Evolutionary conservation across 305 asterid genomes (phyloP).

Genomic region (Solanum hybrid): DNA sequence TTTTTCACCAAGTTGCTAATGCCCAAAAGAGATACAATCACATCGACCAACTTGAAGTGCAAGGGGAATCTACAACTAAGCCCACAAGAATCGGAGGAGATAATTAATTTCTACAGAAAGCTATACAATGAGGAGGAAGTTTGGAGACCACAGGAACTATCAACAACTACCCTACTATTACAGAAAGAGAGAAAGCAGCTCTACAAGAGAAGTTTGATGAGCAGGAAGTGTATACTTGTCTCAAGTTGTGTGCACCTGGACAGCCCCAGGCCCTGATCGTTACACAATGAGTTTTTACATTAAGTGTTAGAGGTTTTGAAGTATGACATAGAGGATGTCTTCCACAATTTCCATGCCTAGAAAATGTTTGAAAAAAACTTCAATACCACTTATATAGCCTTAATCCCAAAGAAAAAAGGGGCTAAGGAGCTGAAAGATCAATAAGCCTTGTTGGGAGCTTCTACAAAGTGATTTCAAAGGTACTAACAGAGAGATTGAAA

Average conservation of each 20-base stretch:
- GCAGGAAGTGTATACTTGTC: background rate
- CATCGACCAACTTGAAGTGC: too few relatives aligned
- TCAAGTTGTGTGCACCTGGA: background rate
- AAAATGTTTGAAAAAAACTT: background rate
- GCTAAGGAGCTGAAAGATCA: background rate
- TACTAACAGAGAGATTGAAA: background rate
- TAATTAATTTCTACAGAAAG: background rate
- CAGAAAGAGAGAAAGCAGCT: background rate
- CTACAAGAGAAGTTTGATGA: background rate
- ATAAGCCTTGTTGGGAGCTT: background rate
- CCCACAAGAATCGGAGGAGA: background rate
- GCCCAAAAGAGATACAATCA: too few relatives aligned
- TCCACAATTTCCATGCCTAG: background rate
- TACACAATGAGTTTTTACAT: background rate
- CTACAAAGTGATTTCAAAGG: background rate
- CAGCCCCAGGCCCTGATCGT: background rate
- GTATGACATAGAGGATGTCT: background rate
- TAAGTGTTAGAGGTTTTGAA: background rate
- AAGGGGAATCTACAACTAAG: background rate
- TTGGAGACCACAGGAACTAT: background rate
- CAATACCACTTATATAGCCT: background rate
- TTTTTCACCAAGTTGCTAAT: too few relatives aligned
- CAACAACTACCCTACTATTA: background rate
- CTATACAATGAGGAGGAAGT: background rate
- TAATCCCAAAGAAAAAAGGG: background rate